Base-by-base conservation (phyloP, 306 rosid species). In the Acacia melanoxylon region DNA sequence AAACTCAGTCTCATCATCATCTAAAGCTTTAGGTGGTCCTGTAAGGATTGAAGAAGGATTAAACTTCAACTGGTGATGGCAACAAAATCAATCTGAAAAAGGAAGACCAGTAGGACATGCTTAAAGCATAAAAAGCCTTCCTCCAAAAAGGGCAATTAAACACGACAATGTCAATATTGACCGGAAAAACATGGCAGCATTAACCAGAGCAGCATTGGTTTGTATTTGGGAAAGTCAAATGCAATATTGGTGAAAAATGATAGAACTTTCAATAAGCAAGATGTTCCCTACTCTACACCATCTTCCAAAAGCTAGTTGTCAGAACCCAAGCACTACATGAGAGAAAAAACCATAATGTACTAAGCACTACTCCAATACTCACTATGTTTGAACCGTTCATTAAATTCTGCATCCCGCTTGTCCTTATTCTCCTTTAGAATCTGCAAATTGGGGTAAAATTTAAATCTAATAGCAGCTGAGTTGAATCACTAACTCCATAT, bases 11-110 rank as follows among this genome's bases (percentile, higher is more conserved):
- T 93, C 99, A 6, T 95, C 99, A 27, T 93, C 98, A 2, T 95
- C 99, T 88, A 95, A 86, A 83, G 99, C 95, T 90, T 95, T 95
- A 58, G 99, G 98, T 12, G 99, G 99, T 80, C 99, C 97, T 95
- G 85, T 46, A 70, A 84, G 68, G 77, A 78, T 45, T 22, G 82
- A 61, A 41, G 75, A 65, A 37, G 19, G 25, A 59, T 54, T 37
- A n/a, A 81, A 46, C 73, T 54, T 81, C 76, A 82, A 31, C 29
- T 61, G 42, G 12, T 49, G 67, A 56, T 48, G 56, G 51, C 56
- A 58, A 70, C 83, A 56, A 72, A 72, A 80, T 35, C 17, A 68
- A 62, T 67, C 42, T 22, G 62, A 71, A 63, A 12, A 37, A 10
- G 45, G 58, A 59, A 45, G 10, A 77, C 35, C n/a, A 5, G 20